phyloP scores from a whole-genome alignment of 2,329 filamentous ascomycete species.

The Colletotrichum plurivorum region DNA sequence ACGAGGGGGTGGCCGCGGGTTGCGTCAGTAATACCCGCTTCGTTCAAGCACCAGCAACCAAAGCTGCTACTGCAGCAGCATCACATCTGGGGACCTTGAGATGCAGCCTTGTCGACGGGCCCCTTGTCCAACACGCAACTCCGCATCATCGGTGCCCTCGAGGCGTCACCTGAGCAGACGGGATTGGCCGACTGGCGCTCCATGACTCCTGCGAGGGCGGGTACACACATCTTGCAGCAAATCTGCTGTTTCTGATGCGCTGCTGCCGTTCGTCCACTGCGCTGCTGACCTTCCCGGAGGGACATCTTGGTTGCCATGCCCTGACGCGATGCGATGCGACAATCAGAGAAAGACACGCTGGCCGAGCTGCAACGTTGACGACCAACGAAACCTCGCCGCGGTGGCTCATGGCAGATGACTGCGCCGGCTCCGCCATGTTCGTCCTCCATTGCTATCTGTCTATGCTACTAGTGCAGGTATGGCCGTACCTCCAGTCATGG shows the following conservation, averaged over 20 bases:
- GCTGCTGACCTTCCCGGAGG: constrained; percentile 13
- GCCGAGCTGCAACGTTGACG: constrained; percentile 7
- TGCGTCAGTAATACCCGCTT: constrained; percentile 23
- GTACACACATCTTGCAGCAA: constrained; percentile 40
- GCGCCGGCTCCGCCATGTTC: constrained; percentile 1
- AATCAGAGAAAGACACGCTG: constrained; percentile 30
- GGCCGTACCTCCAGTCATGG: background rate
- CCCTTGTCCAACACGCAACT: constrained; percentile 38
- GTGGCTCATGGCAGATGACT: constrained; percentile 17
- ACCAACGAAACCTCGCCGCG: constrained; percentile 12
- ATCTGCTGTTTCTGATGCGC: constrained; percentile 38
- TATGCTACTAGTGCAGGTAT: background rate
- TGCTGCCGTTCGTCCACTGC: constrained; percentile 9
- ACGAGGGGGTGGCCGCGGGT: constrained; percentile 13
- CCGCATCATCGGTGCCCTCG: constrained; percentile 38
- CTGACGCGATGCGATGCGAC: constrained; percentile 29
- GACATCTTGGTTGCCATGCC: constrained; percentile 20
- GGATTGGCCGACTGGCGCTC: constrained; percentile 36
- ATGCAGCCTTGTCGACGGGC: constrained; percentile 39
- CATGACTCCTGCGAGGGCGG: constrained; percentile 37
- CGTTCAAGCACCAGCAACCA: constrained; percentile 2
- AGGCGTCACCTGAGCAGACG: constrained; percentile 35
- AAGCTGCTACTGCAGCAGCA: constrained; percentile 30
- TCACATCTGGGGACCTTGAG: constrained; percentile 29
- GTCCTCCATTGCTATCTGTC: constrained; percentile 13